These are phyloP conservation scores for Wilcoxina mikolae DNA, from an alignment of 495 filamentous ascomycete genomes.

Conservation along the genomic window DNA sequence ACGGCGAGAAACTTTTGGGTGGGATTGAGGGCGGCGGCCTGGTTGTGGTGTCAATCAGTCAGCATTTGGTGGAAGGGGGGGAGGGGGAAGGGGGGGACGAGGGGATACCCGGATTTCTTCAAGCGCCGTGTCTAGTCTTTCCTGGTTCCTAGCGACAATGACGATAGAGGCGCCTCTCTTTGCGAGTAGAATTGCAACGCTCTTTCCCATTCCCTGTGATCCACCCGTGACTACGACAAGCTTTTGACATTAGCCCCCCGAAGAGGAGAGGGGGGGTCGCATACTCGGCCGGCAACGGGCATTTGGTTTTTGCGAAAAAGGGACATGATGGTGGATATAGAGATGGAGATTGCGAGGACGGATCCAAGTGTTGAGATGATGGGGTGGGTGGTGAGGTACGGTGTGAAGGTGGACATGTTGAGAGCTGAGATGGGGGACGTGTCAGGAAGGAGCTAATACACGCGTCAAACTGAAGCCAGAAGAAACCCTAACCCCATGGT, in stretches of 20 bases:
- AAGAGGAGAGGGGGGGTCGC: slow-evolving; percentile 17
- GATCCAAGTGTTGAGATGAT: neutral
- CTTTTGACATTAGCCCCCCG: slow-evolving; percentile 7
- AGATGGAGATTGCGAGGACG: neutral
- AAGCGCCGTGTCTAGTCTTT: slow-evolving; percentile 60
- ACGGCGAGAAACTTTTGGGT: slow-evolving; percentile 71
- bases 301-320: slow-evolving; percentile 60
- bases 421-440: neutral
- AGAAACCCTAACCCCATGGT: too few relatives aligned
- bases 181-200: slow-evolving; percentile 55
- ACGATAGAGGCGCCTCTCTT: slow-evolving; percentile 74
- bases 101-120: slow-evolving; percentile 52
- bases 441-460: too few relatives aligned
- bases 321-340: slow-evolving; percentile 42
- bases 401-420: neutral
- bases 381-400: neutral
- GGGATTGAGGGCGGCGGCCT: slow-evolving; percentile 44
- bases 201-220: slow-evolving; percentile 81
- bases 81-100: slow-evolving; percentile 8
- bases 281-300: slow-evolving; percentile 63
- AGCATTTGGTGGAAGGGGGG: slow-evolving; percentile 10
- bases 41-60: slow-evolving; percentile 7
- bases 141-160: slow-evolving; percentile 61
- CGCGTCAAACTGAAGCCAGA: too few relatives aligned
- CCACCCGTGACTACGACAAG: slow-evolving; percentile 70